Percentiles rank a stretch among this genome's conserved stretches.
Conservation (phyloP, 305 asterid species). For the Fraxinus ornus region DNA sequence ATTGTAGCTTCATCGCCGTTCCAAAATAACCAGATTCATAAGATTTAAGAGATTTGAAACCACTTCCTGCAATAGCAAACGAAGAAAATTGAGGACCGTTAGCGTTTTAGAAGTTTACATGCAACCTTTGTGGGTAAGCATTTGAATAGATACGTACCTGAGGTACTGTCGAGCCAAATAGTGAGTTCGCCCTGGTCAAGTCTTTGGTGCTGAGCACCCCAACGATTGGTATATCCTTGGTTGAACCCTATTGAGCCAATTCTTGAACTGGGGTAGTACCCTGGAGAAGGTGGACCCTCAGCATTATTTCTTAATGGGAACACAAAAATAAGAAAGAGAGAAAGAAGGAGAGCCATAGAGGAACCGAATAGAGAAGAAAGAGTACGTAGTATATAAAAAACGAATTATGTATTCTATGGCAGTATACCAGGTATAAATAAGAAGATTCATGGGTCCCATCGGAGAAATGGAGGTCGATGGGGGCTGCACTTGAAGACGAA, state of each 20-base stretch:
- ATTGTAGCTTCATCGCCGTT: conserved; percentile 59
- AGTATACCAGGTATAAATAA: conserved; percentile 40
- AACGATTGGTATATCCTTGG: conserved; percentile 55
- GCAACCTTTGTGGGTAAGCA: not conserved
- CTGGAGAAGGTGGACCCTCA: conserved; percentile 79
- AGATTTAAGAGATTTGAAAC: conserved; percentile 59
- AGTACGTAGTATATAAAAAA: not conserved
- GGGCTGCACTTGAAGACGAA: conserved; percentile 30
- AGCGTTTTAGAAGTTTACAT: not conserved
- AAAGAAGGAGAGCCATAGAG: conserved; percentile 43
- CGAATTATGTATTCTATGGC: conserved; percentile 18
- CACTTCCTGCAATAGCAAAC: conserved; percentile 54
- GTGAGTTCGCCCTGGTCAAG: conserved; percentile 55
- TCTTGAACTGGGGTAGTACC: conserved; percentile 65
- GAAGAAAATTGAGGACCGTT: not conserved
- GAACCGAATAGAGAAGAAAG: not conserved
- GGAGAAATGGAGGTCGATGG: conserved; percentile 31
- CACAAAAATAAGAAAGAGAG: conserved; percentile 32
- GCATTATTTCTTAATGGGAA: conserved; percentile 41
- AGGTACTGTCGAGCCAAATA: conserved; percentile 64
- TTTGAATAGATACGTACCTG: conserved; percentile 37
- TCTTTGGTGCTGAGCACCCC: conserved; percentile 90
- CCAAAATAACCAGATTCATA: conserved; percentile 76
- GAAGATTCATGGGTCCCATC: conserved; percentile 37
- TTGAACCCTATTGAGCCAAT: conserved; percentile 43